Percentiles rank a stretch among this genome's conserved stretches.
Conservation (phyloP, 805 yeast species). For the Wickerhamiella allomyrinae region DNA sequence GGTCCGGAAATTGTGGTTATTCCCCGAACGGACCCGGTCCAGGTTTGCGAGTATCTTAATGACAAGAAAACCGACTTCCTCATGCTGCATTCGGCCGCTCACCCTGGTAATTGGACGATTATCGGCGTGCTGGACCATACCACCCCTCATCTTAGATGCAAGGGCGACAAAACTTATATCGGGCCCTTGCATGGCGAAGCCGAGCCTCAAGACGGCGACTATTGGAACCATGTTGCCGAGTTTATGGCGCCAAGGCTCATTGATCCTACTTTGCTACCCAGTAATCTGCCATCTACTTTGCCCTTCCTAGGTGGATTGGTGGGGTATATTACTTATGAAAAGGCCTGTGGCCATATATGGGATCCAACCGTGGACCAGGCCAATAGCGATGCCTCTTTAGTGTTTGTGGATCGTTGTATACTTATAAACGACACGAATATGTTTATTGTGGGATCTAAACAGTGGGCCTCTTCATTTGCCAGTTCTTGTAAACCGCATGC, state of each 20-base stretch:
- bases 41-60: conserved; percentile 9
- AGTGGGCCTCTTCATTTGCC: conserved; percentile 4
- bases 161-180: conserved; percentile 6
- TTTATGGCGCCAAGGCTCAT: conserved; percentile 15
- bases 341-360: conserved; percentile 28
- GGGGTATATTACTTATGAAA: conserved; percentile 81
- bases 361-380: conserved; percentile 6
- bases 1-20: neutral
- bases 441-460: conserved; percentile 9
- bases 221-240: conserved; percentile 9
- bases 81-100: conserved; percentile 61
- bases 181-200: conserved; percentile 9
- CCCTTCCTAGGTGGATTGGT: conserved; percentile 88
- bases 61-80: conserved; percentile 33
- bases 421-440: conserved; percentile 6
- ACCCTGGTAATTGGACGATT: conserved; percentile 80
- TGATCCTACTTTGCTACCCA: conserved; percentile 9
- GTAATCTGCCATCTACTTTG: conserved; percentile 27
- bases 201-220: neutral
- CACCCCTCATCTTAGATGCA: conserved; percentile 14
- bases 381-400: conserved; percentile 17
- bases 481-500: neutral
- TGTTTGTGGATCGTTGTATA: conserved; percentile 13
- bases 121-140: conserved; percentile 40
- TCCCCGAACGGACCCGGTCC: conserved; percentile 2